These are phyloP conservation scores for Starmerella bacillaris DNA, from an alignment of 805 yeast species.

Conservation along the genomic window DNA sequence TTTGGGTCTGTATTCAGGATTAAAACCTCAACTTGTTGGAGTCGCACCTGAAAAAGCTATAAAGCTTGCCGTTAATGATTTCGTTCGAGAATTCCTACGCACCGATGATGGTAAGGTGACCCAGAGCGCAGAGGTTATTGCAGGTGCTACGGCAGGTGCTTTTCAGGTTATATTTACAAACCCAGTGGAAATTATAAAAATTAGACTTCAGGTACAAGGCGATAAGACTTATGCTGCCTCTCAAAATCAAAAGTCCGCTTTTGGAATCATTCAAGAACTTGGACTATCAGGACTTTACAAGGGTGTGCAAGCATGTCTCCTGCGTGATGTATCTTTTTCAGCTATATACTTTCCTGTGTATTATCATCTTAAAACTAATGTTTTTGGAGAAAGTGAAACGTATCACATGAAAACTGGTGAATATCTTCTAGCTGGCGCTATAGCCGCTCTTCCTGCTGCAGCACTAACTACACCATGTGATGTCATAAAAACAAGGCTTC, in stretches of 20 bases:
- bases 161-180: slow-evolving; percentile 93
- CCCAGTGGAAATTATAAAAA: slow-evolving; percentile 89
- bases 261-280: slow-evolving; percentile 54
- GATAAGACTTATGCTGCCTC: slow-evolving; percentile 23
- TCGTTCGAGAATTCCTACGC: slow-evolving; percentile 60
- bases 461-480: slow-evolving; percentile 92
- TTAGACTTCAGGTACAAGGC: slow-evolving; percentile 87
- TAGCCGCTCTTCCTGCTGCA: slow-evolving; percentile 98
- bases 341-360: slow-evolving; percentile 96
- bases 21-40: slow-evolving; percentile 86
- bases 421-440: slow-evolving; percentile 68
- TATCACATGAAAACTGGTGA: slow-evolving; percentile 65
- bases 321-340: slow-evolving; percentile 90
- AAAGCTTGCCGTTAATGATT: slow-evolving; percentile 82
- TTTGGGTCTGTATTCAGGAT: slow-evolving; percentile 75
- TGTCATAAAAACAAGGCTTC: slow-evolving; percentile 88
- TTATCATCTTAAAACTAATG: slow-evolving; percentile 70
- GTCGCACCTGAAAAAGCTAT: slow-evolving; percentile 98
- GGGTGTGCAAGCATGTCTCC: slow-evolving; percentile 78
- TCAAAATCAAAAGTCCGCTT: slow-evolving; percentile 31
- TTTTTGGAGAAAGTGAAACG: slow-evolving; percentile 69
- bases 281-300: slow-evolving; percentile 77
- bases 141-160: slow-evolving; percentile 92
- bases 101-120: slow-evolving; percentile 33
- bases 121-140: slow-evolving; percentile 48